A percentile compares a stretch with the other conserved stretches of the same genome.
Conservation (phyloP, 306 rosid species). For the Lotus japonicus region DNA sequence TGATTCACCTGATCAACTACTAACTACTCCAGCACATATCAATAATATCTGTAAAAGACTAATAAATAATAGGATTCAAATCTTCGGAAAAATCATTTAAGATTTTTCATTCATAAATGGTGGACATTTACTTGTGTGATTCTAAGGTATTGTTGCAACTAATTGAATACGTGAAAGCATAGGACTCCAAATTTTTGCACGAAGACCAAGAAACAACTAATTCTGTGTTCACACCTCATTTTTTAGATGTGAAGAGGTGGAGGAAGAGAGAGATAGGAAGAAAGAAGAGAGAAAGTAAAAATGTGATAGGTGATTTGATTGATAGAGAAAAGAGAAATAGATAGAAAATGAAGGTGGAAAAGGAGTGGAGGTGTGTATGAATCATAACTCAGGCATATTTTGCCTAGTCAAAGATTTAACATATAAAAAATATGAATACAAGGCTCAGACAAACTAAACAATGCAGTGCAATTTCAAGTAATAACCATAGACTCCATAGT, state of each 20-base stretch:
- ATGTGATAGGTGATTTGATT: too few species aligned
- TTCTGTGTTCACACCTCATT: too few species aligned
- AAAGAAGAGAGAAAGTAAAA: too few species aligned
- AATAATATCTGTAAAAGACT: not conserved
- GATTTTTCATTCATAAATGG: not conserved
- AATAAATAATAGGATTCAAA: not conserved
- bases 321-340: too few species aligned
- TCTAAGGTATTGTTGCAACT: not conserved
- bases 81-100: not conserved
- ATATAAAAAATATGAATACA: not conserved
- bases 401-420: slow-evolving; percentile 9
- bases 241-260: too few species aligned
- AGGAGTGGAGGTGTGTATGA: too few species aligned
- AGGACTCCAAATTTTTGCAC: not conserved
- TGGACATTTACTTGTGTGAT: not conserved
- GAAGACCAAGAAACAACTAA: not conserved
- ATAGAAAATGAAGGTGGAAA: too few species aligned
- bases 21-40: not conserved
- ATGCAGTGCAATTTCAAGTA: not conserved
- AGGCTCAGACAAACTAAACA: not conserved
- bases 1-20: not conserved
- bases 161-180: slow-evolving; percentile 1
- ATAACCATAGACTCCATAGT: slow-evolving; percentile 17
- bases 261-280: too few species aligned
- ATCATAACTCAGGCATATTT: too few species aligned